A percentile compares a stretch with the other conserved stretches of the same genome.
phyloP scores from a whole-genome alignment of 768 basidiomycete genomes.

The Cystobasidium tubakii region DNA sequence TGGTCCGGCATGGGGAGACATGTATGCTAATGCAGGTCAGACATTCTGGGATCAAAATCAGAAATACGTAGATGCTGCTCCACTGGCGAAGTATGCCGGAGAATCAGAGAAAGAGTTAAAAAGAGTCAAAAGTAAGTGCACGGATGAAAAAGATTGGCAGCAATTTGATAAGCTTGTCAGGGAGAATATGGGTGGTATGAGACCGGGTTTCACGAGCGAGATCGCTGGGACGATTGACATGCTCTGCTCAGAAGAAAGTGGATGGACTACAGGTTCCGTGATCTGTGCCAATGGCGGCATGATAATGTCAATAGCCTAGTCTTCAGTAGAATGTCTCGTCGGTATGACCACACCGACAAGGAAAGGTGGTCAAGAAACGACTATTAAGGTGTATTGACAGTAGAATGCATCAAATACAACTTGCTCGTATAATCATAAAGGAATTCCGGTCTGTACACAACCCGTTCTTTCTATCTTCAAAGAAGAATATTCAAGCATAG shows the following conservation, averaged over 20 bases:
- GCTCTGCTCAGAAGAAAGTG: slow-evolving; percentile 25
- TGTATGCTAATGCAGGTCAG: slow-evolving; percentile 25
- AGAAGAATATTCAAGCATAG: neutral
- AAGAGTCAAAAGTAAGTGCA: neutral
- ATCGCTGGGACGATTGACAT: slow-evolving; percentile 28
- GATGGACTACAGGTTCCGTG: slow-evolving; percentile 18
- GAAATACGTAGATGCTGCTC: slow-evolving; percentile 29
- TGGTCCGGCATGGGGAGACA: slow-evolving; percentile 21
- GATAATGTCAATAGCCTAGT: slow-evolving; percentile 15
- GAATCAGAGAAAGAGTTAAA: slow-evolving; percentile 1
- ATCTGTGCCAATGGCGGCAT: slow-evolving; percentile 30
- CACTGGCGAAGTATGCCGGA: slow-evolving; percentile 7
- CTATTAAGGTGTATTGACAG: neutral
- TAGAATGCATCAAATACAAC: neutral
- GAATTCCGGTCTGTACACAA: neutral
- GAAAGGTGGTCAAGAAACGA: neutral
- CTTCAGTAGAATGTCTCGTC: neutral
- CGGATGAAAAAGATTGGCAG: slow-evolving; percentile 2
- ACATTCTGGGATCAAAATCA: slow-evolving; percentile 28
- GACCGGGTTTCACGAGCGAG: slow-evolving; percentile 19
- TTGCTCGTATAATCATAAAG: neutral
- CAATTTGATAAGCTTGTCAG: slow-evolving; percentile 3
- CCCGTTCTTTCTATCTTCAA: neutral
- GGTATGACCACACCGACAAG: neutral
- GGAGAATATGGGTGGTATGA: slow-evolving; percentile 16